Base-by-base conservation (phyloP, 208 protist species). In the Jaenimonas drosophilae region DNA sequence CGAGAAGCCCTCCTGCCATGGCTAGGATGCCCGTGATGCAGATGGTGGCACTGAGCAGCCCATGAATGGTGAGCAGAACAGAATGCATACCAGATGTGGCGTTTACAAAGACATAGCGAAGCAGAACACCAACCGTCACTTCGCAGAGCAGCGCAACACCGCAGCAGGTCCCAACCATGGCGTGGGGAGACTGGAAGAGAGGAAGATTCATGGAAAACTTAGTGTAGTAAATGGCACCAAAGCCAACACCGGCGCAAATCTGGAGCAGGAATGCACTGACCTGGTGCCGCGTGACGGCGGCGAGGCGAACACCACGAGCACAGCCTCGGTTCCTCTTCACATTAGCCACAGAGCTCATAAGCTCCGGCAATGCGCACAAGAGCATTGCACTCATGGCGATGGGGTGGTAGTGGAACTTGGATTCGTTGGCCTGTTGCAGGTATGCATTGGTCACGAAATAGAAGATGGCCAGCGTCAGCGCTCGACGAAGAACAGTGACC, bases 371-470 rank as follows among this genome's bases (percentile, higher is more conserved):
- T 42, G 37, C 23, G 7, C 37, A 11, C 9, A 20, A 25, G n/a
- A 42, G 16, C 14, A 42, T 25, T 11, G 23, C 16, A 20, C 16
- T 42, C 37, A 42, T 42, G 9, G 19, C 9, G 16, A 42, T 7
- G 37, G 37, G 37, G 37, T 42, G 37, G 37, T 42, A 42, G 16
- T 20, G 37, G 37, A 42, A 42, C n/a, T n/a, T n/a, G n/a, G n/a
- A n/a, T n/a, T n/a, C n/a, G n/a, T n/a, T n/a, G n/a, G n/a, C n/a
- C n/a, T n/a, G n/a, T n/a, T n/a, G n/a, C n/a, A n/a, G n/a, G n/a
- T n/a, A n/a, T n/a, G n/a, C n/a, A n/a, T n/a, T n/a, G n/a, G n/a
- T n/a, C n/a, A n/a, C n/a, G n/a, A n/a, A n/a, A n/a, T n/a, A n/a
- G n/a, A n/a, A n/a, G n/a, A n/a, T n/a, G n/a, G n/a, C n/a, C n/a